phyloP scores from a whole-genome alignment of 495 filamentous ascomycete genomes.

The Penicillium silybi region DNA sequence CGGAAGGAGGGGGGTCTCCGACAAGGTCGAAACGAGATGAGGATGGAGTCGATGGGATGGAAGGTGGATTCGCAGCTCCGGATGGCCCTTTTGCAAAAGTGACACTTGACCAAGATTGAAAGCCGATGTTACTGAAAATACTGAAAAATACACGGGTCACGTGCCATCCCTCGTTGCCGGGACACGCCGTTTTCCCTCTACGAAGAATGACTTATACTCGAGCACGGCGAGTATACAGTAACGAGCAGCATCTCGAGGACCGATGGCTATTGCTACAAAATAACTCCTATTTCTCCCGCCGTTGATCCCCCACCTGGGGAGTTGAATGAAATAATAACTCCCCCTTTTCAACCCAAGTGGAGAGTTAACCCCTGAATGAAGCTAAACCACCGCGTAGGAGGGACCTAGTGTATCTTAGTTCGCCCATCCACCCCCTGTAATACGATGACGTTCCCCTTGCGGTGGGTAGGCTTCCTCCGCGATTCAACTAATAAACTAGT shows the following conservation, averaged over 20 bases:
- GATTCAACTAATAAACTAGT: slow-evolving; percentile 12
- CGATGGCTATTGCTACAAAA: not conserved
- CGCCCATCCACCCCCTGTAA: slow-evolving; percentile 10
- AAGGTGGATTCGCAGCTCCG: not conserved
- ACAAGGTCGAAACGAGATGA: not conserved
- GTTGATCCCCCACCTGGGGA: not conserved
- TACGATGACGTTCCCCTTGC: slow-evolving; percentile 14
- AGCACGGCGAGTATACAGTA: not conserved
- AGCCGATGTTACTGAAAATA: not conserved
- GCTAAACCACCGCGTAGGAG: not conserved
- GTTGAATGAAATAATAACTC: not conserved
- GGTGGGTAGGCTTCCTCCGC: slow-evolving; percentile 11
- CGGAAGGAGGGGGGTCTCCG: not conserved
- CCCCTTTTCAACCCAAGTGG: slow-evolving; percentile 1
- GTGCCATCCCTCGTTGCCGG: not conserved
- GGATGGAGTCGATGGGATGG: not conserved
- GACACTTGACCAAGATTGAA: not conserved
- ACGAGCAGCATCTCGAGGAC: too few relatives aligned
- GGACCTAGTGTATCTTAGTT: not conserved
- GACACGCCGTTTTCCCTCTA: not conserved
- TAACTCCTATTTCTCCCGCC: not conserved
- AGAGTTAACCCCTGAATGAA: slow-evolving; percentile 3
- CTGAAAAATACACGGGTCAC: not conserved
- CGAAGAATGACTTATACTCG: not conserved
- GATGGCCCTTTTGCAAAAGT: not conserved